Evolutionary conservation across 768 basidiomycete genomes (phyloP).

Genomic region (Lactarius indigo): DNA sequence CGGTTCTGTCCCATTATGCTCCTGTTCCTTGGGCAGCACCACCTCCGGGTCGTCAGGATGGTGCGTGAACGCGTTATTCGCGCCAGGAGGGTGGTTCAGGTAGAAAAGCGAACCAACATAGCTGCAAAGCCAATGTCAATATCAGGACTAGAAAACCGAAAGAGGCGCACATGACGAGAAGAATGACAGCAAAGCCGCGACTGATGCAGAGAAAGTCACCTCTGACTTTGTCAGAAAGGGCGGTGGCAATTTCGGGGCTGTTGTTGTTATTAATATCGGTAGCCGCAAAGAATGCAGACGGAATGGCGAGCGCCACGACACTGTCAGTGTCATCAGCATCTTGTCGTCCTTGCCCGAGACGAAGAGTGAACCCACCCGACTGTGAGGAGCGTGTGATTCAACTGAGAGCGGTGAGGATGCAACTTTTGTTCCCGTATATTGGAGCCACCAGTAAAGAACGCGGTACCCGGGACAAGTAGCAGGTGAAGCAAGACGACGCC

Average conservation of each 20-base stretch:
- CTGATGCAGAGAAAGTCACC: constrained; percentile 57
- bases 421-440: constrained; percentile 62
- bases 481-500: constrained; percentile 72
- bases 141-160: not conserved
- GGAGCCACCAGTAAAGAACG: constrained; percentile 70
- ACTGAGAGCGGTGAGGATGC: constrained; percentile 58
- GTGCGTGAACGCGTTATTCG: constrained; percentile 42
- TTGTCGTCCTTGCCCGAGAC: not conserved
- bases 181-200: constrained; percentile 58
- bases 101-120: constrained; percentile 68
- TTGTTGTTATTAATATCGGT: constrained; percentile 40
- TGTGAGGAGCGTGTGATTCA: constrained; percentile 66
- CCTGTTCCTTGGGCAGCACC: constrained; percentile 34
- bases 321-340: constrained; percentile 33
- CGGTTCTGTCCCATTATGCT: constrained; percentile 47
- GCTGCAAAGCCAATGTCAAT: constrained; percentile 32
- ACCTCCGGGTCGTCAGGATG: constrained; percentile 40
- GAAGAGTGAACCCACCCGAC: constrained; percentile 50
- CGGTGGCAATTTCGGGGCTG: constrained; percentile 21
- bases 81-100: constrained; percentile 66
- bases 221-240: constrained; percentile 45
- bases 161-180: constrained; percentile 52
- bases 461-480: constrained; percentile 63
- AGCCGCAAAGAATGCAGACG: constrained; percentile 65
- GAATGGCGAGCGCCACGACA: constrained; percentile 59